Evolutionary conservation across 805 yeast genomes (phyloP), one percentile per base, ranked within the genome.

Genomic region (Wickerhamiella shivajii): DNA sequence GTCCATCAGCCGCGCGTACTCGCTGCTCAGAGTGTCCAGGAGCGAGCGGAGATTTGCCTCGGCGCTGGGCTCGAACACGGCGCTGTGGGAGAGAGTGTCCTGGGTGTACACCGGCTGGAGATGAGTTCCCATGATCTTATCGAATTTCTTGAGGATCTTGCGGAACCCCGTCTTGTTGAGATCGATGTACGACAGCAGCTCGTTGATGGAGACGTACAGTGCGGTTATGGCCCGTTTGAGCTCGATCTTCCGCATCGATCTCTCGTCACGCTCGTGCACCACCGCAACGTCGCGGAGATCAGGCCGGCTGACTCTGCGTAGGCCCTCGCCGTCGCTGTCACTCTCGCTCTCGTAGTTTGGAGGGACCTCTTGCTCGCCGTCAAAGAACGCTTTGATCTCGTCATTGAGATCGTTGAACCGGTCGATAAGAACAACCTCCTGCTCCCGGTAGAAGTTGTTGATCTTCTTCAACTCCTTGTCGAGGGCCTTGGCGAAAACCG

Each of bases 121-220:
- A 18, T 67, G 53, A 24, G 78, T 69, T 38, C 69, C 67, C 43
- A 81, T 60, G 8, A 80, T 73, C 53, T 87, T 87, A 57, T 90
- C 95, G 53, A 81, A 90, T 56, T 87, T 87, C 54, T 87, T 87
- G 44, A 84, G 65, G 26, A 87, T 85, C 56, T 87, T 87, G 33
- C 79, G 68, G 54, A 87, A 80, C 2, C 96, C 97, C 16, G 93
- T 80, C 43, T 66, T 68, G 61, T 87, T 87, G 43, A 90, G 63
- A 48, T 84, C 93, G 32, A 79, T 65, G 51, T 60, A 87, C 8
- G 93, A 80, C 46, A 77, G 73, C 43, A 87, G 64, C 55, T 87
- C 97, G 6, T 85, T 76, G 14, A 84, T 59, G 13, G 69, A 60
- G 3, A 87, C 87, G 58, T 72, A 87, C 26, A 27, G 38, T 5